A percentile compares a stretch with the other conserved stretches of the same genome.
phyloP scores from a whole-genome alignment of 2,329 filamentous ascomycete genomes.

The Fusarium pseudoanthophilum region DNA sequence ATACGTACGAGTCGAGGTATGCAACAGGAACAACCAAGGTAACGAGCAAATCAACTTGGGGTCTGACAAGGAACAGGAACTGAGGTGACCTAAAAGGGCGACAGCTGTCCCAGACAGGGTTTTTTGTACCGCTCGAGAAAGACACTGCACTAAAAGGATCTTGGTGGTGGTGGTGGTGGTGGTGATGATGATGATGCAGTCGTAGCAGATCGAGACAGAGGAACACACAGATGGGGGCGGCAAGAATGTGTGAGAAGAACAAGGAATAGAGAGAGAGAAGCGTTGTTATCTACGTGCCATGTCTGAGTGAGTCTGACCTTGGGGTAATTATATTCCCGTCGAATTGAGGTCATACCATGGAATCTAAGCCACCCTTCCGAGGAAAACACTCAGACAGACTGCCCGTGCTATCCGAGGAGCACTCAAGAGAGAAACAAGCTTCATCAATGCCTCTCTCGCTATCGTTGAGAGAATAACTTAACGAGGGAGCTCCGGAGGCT shows the following conservation, averaged over 20 bases:
- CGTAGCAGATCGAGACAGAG: conserved; percentile 3
- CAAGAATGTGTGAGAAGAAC: neutral
- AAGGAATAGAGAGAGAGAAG: neutral
- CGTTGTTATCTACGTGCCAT: conserved; percentile 11
- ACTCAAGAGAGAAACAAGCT: neutral
- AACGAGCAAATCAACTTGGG: neutral
- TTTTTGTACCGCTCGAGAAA: conserved; percentile 24
- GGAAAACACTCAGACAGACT: neutral
- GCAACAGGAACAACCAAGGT: conserved; percentile 3
- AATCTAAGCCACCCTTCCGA: conserved; percentile 8
- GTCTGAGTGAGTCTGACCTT: neutral
- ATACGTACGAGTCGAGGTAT: conserved; percentile 8
- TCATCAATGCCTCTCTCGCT: neutral
- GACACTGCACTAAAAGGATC: neutral
- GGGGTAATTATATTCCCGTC: conserved; percentile 21
- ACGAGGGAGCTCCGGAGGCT: conserved; percentile 12
- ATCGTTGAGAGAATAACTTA: neutral
- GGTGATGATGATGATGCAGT: conserved; percentile 18
- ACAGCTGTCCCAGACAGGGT: conserved; percentile 21
- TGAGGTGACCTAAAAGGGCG: conserved; percentile 14
- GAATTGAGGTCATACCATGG: conserved; percentile 14
- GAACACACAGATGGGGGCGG: neutral
- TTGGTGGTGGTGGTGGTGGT: neutral
- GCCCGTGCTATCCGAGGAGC: conserved; percentile 19
- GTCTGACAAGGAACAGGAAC: conserved; percentile 13